These are phyloP conservation scores for Vanrija sp. DNA, from an alignment of 1,284 basidiomycete genomes.

Conservation along the genomic window DNA sequence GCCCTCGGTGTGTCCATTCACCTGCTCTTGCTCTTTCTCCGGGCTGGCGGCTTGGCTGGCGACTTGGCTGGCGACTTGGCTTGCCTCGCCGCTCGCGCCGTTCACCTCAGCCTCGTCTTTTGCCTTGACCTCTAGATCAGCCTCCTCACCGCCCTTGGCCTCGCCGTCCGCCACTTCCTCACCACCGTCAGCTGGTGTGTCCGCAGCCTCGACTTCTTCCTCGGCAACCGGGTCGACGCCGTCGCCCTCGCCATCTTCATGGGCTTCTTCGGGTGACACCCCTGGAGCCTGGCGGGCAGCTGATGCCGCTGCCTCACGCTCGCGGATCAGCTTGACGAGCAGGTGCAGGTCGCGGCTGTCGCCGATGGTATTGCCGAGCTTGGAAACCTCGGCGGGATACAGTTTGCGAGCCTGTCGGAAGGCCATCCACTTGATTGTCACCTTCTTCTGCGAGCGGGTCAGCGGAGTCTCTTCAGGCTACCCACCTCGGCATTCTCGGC, in stretches of 20 bases:
- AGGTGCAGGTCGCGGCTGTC: constrained; percentile 27
- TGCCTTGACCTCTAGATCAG: background rate
- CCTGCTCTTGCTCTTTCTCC: background rate
- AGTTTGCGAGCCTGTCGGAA: constrained; percentile 32
- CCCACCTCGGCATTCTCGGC: constrained; percentile 30
- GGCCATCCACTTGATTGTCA: constrained; percentile 37
- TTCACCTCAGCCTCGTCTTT: too few relatives aligned
- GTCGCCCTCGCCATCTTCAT: constrained; percentile 15
- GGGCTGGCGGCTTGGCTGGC: too few relatives aligned
- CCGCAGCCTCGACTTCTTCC: background rate
- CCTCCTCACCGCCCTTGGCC: background rate
- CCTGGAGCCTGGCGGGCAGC: constrained; percentile 20
- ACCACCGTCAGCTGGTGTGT: background rate
- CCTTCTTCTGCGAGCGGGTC: constrained; percentile 16
- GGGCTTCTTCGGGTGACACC: constrained; percentile 17
- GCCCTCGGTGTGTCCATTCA: background rate
- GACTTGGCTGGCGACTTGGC: too few relatives aligned
- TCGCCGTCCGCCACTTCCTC: background rate
- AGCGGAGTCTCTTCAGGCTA: background rate
- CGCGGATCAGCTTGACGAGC: constrained; percentile 21
- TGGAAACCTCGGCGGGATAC: constrained; percentile 27
- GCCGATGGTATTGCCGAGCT: constrained; percentile 5
- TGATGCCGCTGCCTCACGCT: background rate
- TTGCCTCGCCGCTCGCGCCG: too few relatives aligned
- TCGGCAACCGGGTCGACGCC: constrained; percentile 5